A percentile compares a stretch with the other conserved stretches of the same genome.
Conservation (phyloP, 495 filamentous ascomycete genomes). For the Bacidia rubella region DNA sequence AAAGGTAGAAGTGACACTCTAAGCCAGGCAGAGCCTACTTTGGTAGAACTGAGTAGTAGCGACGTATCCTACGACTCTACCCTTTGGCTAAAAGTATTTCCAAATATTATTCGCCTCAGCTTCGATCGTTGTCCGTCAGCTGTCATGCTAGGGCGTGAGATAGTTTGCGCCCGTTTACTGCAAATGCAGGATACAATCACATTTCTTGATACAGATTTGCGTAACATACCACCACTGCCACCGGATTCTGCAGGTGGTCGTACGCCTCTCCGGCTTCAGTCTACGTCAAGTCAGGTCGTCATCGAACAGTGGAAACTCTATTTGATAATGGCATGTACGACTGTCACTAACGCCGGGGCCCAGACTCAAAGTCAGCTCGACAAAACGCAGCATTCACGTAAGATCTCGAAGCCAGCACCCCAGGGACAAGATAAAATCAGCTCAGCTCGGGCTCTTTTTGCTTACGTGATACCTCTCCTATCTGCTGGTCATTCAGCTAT, state of each 20-base stretch:
- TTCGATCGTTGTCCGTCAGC: conserved; percentile 85
- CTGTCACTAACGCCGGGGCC: conserved; percentile 70
- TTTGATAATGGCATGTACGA: conserved; percentile 92
- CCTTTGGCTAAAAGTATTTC: conserved; percentile 95
- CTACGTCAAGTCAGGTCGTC: conserved; percentile 71
- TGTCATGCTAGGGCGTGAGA: conserved; percentile 75
- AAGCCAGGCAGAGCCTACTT: conserved; percentile 51
- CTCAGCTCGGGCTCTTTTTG: conserved; percentile 77
- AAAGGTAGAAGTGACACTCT: conserved; percentile 78
- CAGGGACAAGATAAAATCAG: conserved; percentile 61
- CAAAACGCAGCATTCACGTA: conserved; percentile 69
- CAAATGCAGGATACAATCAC: conserved; percentile 83
- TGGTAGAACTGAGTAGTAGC: conserved; percentile 90
- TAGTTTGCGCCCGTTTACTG: conserved; percentile 78
- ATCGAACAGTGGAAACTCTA: conserved; percentile 99
- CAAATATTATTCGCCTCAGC: conserved; percentile 81
- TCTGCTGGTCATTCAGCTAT: conserved; percentile 62
- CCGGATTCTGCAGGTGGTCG: conserved; percentile 37
- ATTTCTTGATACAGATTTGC: conserved; percentile 58
- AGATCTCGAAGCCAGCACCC: conserved; percentile 56
- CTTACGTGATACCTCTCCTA: conserved; percentile 77
- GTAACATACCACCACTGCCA: conserved; percentile 44
- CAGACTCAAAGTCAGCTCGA: conserved; percentile 43
- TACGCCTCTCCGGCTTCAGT: conserved; percentile 38
- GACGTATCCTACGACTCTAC: conserved; percentile 90